Evolutionary conservation across 257 asterid species (phyloP).

Genomic region (Catharanthus roseus): DNA sequence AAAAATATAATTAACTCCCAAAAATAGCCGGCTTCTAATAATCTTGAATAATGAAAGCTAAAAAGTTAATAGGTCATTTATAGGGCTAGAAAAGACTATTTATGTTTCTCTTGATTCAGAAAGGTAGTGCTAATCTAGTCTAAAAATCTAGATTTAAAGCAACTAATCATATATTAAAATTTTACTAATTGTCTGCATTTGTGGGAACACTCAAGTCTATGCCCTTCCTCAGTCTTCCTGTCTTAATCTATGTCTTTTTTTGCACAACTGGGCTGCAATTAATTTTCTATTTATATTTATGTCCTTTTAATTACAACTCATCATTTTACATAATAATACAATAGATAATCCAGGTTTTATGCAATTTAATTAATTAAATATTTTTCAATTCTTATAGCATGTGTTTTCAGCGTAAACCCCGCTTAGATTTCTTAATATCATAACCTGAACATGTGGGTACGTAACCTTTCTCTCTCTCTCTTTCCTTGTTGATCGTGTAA

Average conservation of each 20-base stretch:
- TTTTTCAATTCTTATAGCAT: constrained; percentile 9
- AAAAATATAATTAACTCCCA: too few species aligned
- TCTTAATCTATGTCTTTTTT: constrained; percentile 1
- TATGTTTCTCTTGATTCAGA: background rate
- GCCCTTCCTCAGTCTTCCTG: background rate
- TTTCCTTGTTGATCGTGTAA: background rate
- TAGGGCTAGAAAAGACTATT: background rate
- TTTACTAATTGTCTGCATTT: background rate
- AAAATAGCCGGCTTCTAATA: too few species aligned
- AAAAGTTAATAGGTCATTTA: too few species aligned
- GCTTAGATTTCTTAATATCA: constrained; percentile 1
- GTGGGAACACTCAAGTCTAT: background rate
- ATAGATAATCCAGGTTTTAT: constrained; percentile 8
- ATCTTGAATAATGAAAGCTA: too few species aligned
- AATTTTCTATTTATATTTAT: too few species aligned
- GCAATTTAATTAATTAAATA: constrained; percentile 2
- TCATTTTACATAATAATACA: background rate
- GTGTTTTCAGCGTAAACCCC: constrained; percentile 15
- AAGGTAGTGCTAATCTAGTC: background rate
- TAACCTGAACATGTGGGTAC: constrained; percentile 11
- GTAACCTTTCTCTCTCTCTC: background rate
- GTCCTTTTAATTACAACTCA: constrained; percentile 12
- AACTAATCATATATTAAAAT: background rate
- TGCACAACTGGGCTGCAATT: background rate
- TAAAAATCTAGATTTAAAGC: background rate